Evolutionary conservation across 768 basidiomycete species (phyloP), one percentile per base, ranked within the genome.

Genomic region (Crucibulum laeve): DNA sequence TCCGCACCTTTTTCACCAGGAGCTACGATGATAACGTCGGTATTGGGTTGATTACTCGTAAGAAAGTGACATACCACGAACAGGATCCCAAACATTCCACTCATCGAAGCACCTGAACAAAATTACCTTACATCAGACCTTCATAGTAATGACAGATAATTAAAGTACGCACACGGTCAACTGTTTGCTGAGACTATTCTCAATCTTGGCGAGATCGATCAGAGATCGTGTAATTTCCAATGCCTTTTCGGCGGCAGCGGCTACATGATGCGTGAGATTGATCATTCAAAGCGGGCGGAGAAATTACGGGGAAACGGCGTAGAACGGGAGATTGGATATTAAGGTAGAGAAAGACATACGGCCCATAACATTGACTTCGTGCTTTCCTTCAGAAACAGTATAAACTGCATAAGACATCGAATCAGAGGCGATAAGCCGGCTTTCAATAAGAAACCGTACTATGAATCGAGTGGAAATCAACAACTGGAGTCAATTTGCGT

Each of bases 61-160:
- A 25, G 32, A 18, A 4, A 19, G 5, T 13, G n/a, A 44, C 55
- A 10, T 50, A 68, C 68, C 67, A 38, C 70, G 61, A n/a, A 68
- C 57, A n/a, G 69, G 69, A 54, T 72, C 70, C 69, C 73, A 77
- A 15, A 77, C 75, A 47, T 77, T 77, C 76, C 76, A 79, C 55
- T 77, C 76, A 41, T 80, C 78, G 39, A 76, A 80, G 42, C 69
- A 71, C 3, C 70, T 69, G 30, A 8, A 8, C 5, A 4, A 22
- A 18, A 21, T 37, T 28, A 22, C 21, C 11, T 32, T n/a, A 15
- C 14, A 37, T 14, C 5, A 10, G 2, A 8, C 14, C 10, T 37
- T 11, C 15, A n/a, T 22, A 24, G 28, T 3, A 5, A 25, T 3
- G 13, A 41, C 38, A 19, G 11, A 28, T 19, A 1, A 30, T 4